Evolutionary conservation across 2,329 filamentous ascomycete species (phyloP).

Genomic region (Ceratocystis colombiana): DNA sequence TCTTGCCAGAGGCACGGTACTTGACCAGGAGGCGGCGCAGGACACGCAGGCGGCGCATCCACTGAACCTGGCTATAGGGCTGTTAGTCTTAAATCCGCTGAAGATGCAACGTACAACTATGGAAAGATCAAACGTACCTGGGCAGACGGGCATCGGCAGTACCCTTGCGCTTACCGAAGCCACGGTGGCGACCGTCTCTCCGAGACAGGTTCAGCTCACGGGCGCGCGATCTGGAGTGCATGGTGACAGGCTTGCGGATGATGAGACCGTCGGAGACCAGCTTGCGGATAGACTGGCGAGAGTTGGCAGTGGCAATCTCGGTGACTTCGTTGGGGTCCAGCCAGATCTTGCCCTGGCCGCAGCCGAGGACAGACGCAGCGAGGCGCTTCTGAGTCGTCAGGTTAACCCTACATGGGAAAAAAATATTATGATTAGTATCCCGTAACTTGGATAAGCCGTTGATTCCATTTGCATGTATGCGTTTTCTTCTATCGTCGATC

Average conservation of each 20-base stretch:
- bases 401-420: slow-evolving; percentile 66
- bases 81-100: slow-evolving; percentile 15
- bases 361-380: slow-evolving; percentile 95
- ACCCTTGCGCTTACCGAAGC: slow-evolving; percentile 99
- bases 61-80: slow-evolving; percentile 72
- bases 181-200: slow-evolving; percentile 93
- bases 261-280: slow-evolving; percentile 99
- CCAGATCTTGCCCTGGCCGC: slow-evolving; percentile 99
- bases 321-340: slow-evolving; percentile 98
- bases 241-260: slow-evolving; percentile 99
- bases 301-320: slow-evolving; percentile 99
- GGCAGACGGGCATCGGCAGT: slow-evolving; percentile 99
- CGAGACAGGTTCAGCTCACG: slow-evolving; percentile 90
- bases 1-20: slow-evolving; percentile 99
- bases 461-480: neutral
- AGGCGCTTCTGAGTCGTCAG: slow-evolving; percentile 99
- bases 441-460: neutral
- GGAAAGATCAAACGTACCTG: slow-evolving; percentile 51
- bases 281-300: slow-evolving; percentile 98
- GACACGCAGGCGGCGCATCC: slow-evolving; percentile 99
- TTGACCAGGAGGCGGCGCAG: slow-evolving; percentile 98
- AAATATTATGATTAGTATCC: slow-evolving; percentile 25
- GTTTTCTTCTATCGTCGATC: slow-evolving; percentile 11
- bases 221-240: slow-evolving; percentile 96
- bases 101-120: neutral